Evolutionary conservation across 2,329 filamentous ascomycete genomes (phyloP).

Genomic region (Pseudogymnoascus sp.): DNA sequence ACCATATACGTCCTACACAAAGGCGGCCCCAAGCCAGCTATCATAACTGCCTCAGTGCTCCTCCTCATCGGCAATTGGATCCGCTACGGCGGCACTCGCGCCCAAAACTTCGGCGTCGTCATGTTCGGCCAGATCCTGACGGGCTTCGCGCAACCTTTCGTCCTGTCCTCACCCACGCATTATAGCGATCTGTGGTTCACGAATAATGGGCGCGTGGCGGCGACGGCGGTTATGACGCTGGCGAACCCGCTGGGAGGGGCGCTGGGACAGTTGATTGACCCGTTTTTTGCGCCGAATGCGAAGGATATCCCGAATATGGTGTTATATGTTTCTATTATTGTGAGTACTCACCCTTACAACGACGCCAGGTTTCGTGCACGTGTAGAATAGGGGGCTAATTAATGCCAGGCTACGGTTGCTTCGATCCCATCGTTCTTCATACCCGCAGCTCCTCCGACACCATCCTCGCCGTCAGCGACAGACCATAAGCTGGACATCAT

Average conservation of each 20-base stretch:
- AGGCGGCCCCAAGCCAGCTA: constrained; percentile 67
- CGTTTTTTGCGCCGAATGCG: constrained; percentile 58
- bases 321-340: constrained; percentile 76
- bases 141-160: constrained; percentile 85
- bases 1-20: constrained; percentile 72
- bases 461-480: constrained; percentile 58
- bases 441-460: constrained; percentile 68
- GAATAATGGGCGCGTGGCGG: constrained; percentile 70
- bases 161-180: constrained; percentile 77
- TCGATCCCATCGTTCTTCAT: constrained; percentile 75
- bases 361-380: not conserved
- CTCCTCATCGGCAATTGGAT: constrained; percentile 86
- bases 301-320: constrained; percentile 71
- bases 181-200: constrained; percentile 97
- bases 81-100: constrained; percentile 64
- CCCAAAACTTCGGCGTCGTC: constrained; percentile 59
- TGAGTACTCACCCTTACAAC: constrained; percentile 36
- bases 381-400: constrained; percentile 13
- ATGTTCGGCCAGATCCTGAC: constrained; percentile 91
- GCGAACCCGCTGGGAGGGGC: constrained; percentile 89
- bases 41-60: constrained; percentile 65
- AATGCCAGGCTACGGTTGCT: constrained; percentile 51
- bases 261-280: constrained; percentile 78
- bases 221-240: constrained; percentile 76
- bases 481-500: constrained; percentile 45